Conservation (phyloP, 371 early-diverging fungal species). For the Mucor saturninus region DNA sequence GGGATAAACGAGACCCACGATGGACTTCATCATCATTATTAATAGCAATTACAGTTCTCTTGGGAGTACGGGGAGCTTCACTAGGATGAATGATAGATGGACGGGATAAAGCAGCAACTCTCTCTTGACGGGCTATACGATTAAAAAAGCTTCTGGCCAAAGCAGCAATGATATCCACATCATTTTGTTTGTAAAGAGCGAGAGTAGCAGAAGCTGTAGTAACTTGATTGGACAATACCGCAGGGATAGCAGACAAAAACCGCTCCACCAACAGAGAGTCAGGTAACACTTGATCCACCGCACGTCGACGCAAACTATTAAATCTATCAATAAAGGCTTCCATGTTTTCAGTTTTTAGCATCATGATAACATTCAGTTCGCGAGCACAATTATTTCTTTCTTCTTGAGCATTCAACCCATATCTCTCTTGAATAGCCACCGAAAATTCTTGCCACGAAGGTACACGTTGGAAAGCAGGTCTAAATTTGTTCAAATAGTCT, state of each 20-base stretch:
- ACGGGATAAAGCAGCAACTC: neutral
- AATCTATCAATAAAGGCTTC: constrained; percentile 14
- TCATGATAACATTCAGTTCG: neutral
- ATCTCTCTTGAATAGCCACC: no score
- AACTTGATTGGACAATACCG: neutral
- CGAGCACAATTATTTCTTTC: neutral
- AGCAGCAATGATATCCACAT: neutral
- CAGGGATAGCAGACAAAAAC: neutral
- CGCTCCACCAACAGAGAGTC: neutral
- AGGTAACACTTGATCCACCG: no score
- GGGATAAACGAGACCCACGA: no score
- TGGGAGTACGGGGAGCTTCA: neutral
- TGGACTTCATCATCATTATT: no score
- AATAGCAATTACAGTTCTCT: no score
- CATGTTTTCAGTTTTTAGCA: neutral
- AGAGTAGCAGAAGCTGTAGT: neutral
- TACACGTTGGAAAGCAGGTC: no score
- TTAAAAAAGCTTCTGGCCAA: neutral
- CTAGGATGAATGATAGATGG: neutral
- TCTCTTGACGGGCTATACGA: neutral
- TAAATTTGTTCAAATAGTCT: no score
- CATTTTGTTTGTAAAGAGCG: neutral
- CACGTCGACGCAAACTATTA: constrained; percentile 10
- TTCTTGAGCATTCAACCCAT: constrained; percentile 2
- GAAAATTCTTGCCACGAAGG: no score